Percentiles rank a stretch among this genome's conserved stretches.
Evolutionary conservation across 2,329 filamentous ascomycete species (phyloP).

Genomic region (Aspergillus puulaauensis): DNA sequence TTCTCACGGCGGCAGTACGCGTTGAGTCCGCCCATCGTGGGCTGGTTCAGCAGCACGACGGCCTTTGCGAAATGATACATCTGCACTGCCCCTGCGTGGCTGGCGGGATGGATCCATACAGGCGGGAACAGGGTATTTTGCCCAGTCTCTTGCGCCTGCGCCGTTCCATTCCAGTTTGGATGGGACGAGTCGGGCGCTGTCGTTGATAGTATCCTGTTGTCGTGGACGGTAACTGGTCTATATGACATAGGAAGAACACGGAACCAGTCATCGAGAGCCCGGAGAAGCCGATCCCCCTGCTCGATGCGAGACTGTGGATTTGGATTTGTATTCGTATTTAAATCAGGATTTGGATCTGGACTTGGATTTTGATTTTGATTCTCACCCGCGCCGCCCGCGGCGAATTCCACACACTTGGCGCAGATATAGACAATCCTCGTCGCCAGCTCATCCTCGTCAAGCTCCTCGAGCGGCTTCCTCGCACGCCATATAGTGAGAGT

Average conservation of each 20-base stretch:
- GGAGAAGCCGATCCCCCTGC: slow-evolving; percentile 45
- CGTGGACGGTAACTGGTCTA: slow-evolving; percentile 34
- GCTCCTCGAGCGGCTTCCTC: slow-evolving; percentile 44
- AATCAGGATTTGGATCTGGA: slow-evolving; percentile 2
- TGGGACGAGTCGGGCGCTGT: too few species aligned
- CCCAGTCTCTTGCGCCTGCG: too few species aligned
- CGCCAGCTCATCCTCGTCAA: slow-evolving; percentile 56
- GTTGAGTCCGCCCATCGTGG: slow-evolving; percentile 49
- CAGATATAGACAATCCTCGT: slow-evolving; percentile 49
- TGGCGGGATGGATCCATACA: slow-evolving; percentile 52
- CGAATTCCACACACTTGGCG: slow-evolving; percentile 56
- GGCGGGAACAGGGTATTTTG: slow-evolving; percentile 34
- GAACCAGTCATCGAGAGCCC: slow-evolving; percentile 52
- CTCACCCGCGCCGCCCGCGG: slow-evolving; percentile 39
- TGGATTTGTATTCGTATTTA: slow-evolving; percentile 26
- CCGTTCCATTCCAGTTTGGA: too few species aligned
- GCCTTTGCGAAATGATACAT: slow-evolving; percentile 53
- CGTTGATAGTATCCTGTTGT: slow-evolving; percentile 4
- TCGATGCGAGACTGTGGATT: slow-evolving; percentile 44
- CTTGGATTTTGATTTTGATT: slow-evolving; percentile 36
- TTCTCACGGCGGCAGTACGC: slow-evolving; percentile 36
- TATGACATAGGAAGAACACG: slow-evolving; percentile 41
- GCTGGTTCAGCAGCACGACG: slow-evolving; percentile 53
- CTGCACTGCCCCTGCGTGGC: slow-evolving; percentile 50
- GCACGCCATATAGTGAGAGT: slow-evolving; percentile 60